These are phyloP conservation scores for Brassica nigra DNA, from an alignment of 345 rosid genomes.

Conservation along the genomic window DNA sequence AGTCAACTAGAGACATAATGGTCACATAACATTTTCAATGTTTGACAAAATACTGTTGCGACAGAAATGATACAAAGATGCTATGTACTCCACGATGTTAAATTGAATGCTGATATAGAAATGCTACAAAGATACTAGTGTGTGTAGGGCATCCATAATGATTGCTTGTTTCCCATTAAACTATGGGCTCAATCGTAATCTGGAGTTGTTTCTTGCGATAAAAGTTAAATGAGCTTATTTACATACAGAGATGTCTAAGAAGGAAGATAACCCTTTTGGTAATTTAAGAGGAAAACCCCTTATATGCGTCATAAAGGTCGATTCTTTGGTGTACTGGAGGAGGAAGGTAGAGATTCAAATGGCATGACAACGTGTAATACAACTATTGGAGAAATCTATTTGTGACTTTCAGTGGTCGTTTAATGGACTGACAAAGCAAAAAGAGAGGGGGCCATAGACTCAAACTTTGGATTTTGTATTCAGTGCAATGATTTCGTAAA, in stretches of 20 bases:
- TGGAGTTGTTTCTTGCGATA: background rate
- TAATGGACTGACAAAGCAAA: conserved; percentile 30
- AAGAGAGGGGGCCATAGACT: conserved; percentile 21
- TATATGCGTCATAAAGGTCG: background rate
- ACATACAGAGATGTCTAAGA: background rate
- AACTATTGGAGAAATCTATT: conserved; percentile 7
- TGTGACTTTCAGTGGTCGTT: conserved; percentile 26
- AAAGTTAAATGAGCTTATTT: background rate
- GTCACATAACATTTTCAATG: background rate
- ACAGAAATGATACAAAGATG: background rate
- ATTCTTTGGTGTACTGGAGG: conserved; percentile 15
- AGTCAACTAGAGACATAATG: background rate
- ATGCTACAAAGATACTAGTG: background rate
- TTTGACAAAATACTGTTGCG: background rate
- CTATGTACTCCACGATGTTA: background rate
- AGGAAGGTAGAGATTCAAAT: conserved; percentile 28
- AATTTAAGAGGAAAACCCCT: background rate
- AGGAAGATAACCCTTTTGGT: background rate
- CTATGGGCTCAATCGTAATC: background rate
- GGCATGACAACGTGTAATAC: background rate
- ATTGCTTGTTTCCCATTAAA: background rate
- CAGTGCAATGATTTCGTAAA: conserved; percentile 35
- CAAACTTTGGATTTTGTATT: conserved; percentile 31
- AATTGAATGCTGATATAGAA: background rate
- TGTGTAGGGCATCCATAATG: background rate